A percentile compares a stretch with the other conserved stretches of the same genome.
These are phyloP conservation scores for Microthlaspi erraticum DNA, from an alignment of 345 rosid genomes.

Conservation along the genomic window DNA sequence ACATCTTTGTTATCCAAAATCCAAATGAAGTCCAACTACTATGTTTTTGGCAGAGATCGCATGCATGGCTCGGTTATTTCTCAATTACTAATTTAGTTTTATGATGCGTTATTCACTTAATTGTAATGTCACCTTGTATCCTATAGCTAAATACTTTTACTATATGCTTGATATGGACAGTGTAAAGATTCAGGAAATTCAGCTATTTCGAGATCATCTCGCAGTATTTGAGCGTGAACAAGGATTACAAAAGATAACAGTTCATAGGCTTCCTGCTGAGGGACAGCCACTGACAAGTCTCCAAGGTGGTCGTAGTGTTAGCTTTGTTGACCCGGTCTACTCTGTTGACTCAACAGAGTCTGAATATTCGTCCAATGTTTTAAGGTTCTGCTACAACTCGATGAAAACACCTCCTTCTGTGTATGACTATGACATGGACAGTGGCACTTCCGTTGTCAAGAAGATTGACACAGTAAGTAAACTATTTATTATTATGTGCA, in stretches of 20 bases:
- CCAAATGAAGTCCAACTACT: background rate
- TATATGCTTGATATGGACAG: conserved; percentile 48
- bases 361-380: conserved; percentile 64
- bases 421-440: conserved; percentile 83
- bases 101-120: conserved; percentile 9
- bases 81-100: background rate
- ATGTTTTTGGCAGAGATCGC: background rate
- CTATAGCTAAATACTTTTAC: conserved; percentile 22
- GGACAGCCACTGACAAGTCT: conserved; percentile 73
- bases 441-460: conserved; percentile 73
- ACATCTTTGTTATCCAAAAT: conserved; percentile 1
- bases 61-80: conserved; percentile 16
- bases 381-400: conserved; percentile 84
- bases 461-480: conserved; percentile 78
- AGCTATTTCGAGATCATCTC: conserved; percentile 79
- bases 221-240: conserved; percentile 81
- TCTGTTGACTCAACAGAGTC: conserved; percentile 59
- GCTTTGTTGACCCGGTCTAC: conserved; percentile 78
- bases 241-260: conserved; percentile 69
- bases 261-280: conserved; percentile 69
- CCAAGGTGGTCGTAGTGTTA: conserved; percentile 61
- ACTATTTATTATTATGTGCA: conserved; percentile 1
- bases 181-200: conserved; percentile 74
- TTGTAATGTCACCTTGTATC: background rate
- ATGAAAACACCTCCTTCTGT: conserved; percentile 81